Base-by-base conservation (phyloP, 192 early-diverging fungal genomes). In the Borealophlyctis nickersoniae region DNA sequence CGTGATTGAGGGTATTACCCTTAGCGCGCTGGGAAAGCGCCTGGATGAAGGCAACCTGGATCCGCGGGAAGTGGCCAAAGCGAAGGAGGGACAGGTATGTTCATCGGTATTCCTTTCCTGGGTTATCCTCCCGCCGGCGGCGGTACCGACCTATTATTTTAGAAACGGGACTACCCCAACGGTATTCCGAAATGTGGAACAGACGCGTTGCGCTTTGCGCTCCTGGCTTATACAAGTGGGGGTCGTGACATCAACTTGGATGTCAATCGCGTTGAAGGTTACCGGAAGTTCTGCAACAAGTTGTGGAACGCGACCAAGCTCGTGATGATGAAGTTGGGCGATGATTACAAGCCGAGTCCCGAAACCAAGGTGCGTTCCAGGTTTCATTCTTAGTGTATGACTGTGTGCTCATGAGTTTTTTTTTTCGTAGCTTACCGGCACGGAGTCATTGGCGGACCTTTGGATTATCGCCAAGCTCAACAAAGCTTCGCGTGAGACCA, bases 231-330 rank as follows among this genome's bases (percentile, higher is more conserved):
- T 63, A 75, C 75, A 11, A 73, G 77, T 49, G 70, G 56, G 14
- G 92, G 91, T 36, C 86, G 88, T 52, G 92, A 95, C 62, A 89
- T 98, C 70, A 98, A 96, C 71, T 75, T 99, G 68, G 90, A 98
- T 67, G 90, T 99, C 51, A 58, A 88, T 70, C 94, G 92, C 62
- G 91, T 99, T n/a, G 95, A 98, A 65, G 94, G 97, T 49, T 96
- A 99, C 84, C 89, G 95, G 76, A 97, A 96, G 81, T 99, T 96
- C 88, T 99, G 95, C 78, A 99, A 98, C 86, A 99, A 99, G 86
- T 75, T 99, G 31, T 99, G 97, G 97, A 97, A 98, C 71, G 97
- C 95, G 1, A 94, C 92, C 29, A 88, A 89, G 58, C 95, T 99
- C 78, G 93, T 91, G n/a, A 68, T 93, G 52, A 88, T 92, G 81